These are phyloP conservation scores for Beta corolliflora DNA, from an alignment of 179 eudicot species.

Conservation along the genomic window DNA sequence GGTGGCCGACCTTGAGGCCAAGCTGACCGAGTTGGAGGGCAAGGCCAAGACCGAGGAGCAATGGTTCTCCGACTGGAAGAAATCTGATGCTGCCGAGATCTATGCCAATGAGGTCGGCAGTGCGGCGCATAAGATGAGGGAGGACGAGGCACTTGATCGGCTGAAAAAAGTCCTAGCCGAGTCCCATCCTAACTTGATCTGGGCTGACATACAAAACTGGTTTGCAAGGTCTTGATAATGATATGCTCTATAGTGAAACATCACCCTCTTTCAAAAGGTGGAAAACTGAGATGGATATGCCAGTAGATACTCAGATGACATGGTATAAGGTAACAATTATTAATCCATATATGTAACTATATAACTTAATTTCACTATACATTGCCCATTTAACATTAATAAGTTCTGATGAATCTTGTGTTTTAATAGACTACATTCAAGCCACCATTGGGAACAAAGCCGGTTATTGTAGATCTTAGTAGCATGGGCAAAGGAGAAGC, in stretches of 20 bases:
- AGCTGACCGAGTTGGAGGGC: too few species aligned
- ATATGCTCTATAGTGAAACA: constrained; percentile 17
- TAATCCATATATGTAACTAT: neutral
- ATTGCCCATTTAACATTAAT: too few species aligned
- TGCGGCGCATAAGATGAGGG: too few species aligned
- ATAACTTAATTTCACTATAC: neutral
- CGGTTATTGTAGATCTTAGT: constrained; percentile 33
- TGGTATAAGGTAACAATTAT: constrained; percentile 41
- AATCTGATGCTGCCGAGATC: too few species aligned
- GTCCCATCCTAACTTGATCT: too few species aligned
- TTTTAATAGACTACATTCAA: constrained; percentile 29
- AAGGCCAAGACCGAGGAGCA: too few species aligned
- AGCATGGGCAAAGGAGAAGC: constrained; percentile 42
- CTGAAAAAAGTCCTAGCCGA: too few species aligned
- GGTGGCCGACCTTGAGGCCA: too few species aligned
- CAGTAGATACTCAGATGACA: constrained; percentile 21
- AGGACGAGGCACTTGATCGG: too few species aligned
- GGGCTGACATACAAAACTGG: constrained; percentile 43
- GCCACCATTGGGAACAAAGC: constrained; percentile 37
- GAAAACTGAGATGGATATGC: too few species aligned
- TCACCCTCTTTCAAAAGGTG: neutral
- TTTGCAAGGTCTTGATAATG: constrained; percentile 29
- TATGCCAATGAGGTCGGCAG: too few species aligned
- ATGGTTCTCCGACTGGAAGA: too few species aligned
- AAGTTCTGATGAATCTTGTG: neutral